These are phyloP conservation scores for Arabis alpina DNA, from an alignment of 345 rosid species.

Conservation along the genomic window DNA sequence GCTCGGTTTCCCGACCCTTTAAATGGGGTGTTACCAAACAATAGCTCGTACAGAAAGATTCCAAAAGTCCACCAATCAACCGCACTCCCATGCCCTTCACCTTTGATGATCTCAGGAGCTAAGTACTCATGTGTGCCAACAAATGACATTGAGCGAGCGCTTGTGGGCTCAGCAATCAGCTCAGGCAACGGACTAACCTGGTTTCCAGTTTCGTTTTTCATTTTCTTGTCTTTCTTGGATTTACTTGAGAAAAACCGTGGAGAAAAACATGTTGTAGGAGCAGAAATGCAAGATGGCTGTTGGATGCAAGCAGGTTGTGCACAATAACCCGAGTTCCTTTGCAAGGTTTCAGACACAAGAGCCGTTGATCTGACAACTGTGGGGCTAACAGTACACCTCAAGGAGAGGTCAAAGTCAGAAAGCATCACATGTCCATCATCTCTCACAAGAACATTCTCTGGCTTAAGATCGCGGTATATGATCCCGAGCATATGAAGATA, in stretches of 20 bases:
- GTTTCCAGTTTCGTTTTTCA: conserved; percentile 58
- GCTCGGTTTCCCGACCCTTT: conserved; percentile 83
- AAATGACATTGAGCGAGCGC: conserved; percentile 85
- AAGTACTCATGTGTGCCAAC: conserved; percentile 88
- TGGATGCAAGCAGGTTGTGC: conserved; percentile 68
- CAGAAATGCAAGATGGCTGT: conserved; percentile 67
- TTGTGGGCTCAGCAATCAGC: conserved; percentile 87
- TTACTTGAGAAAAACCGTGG: conserved; percentile 61
- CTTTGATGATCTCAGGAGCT: conserved; percentile 81
- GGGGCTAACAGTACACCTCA: conserved; percentile 62
- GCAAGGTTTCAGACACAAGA: conserved; percentile 47
- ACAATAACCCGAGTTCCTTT: conserved; percentile 53
- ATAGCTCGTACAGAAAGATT: conserved; percentile 72
- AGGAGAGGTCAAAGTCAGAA: conserved; percentile 83
- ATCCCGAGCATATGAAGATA: conserved; percentile 90
- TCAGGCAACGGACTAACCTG: conserved; percentile 76
- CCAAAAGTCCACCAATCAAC: conserved; percentile 94
- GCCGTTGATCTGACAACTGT: conserved; percentile 58
- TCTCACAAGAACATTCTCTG: conserved; percentile 86
- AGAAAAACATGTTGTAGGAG: conserved; percentile 63
- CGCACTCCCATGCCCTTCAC: conserved; percentile 88
- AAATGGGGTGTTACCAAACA: conserved; percentile 85
- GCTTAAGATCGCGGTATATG: conserved; percentile 81
- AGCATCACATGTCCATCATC: conserved; percentile 93
- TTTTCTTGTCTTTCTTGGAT: conserved; percentile 58